A percentile compares a stretch with the other conserved stretches of the same genome.
These are phyloP conservation scores for Hemileccinum rubropunctum DNA, from an alignment of 768 basidiomycete genomes.

Conservation along the genomic window DNA sequence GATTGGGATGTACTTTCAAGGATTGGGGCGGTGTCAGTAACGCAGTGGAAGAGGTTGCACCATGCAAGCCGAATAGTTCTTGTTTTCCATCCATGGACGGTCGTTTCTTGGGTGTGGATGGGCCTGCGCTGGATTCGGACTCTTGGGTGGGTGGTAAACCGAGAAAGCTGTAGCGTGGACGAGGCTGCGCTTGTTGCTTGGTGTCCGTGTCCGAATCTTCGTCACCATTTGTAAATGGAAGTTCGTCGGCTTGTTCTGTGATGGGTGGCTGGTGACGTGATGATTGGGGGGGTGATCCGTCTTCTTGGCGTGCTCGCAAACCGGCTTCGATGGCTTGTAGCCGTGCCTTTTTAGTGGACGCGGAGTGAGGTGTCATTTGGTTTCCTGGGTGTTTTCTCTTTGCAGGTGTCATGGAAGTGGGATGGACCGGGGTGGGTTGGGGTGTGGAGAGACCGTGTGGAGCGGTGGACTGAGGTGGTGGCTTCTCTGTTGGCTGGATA, in stretches of 20 bases:
- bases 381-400: too few species aligned
- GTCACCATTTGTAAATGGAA: constrained; percentile 13
- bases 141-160: constrained; percentile 14
- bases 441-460: not conserved
- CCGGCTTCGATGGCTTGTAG: constrained; percentile 12
- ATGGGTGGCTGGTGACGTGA: too few species aligned
- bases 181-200: too few species aligned
- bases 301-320: constrained; percentile 1
- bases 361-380: too few species aligned
- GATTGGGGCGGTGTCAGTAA: constrained; percentile 24
- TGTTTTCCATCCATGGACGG: too few species aligned
- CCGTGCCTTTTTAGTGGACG: constrained; percentile 6
- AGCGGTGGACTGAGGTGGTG: too few species aligned
- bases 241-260: not conserved
- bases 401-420: too few species aligned
- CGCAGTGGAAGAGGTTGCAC: too few species aligned
- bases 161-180: constrained; percentile 20
- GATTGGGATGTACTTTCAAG: too few species aligned
- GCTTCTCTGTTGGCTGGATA: constrained; percentile 3
- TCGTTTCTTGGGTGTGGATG: constrained; percentile 22
- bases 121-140: constrained; percentile 10
- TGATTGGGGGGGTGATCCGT: not conserved
- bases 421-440: constrained; percentile 1
- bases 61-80: not conserved
- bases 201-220: not conserved